A percentile compares a stretch with the other conserved stretches of the same genome.
Conservation (phyloP, 805 yeast species). For the Hanseniaspora meyeri region DNA sequence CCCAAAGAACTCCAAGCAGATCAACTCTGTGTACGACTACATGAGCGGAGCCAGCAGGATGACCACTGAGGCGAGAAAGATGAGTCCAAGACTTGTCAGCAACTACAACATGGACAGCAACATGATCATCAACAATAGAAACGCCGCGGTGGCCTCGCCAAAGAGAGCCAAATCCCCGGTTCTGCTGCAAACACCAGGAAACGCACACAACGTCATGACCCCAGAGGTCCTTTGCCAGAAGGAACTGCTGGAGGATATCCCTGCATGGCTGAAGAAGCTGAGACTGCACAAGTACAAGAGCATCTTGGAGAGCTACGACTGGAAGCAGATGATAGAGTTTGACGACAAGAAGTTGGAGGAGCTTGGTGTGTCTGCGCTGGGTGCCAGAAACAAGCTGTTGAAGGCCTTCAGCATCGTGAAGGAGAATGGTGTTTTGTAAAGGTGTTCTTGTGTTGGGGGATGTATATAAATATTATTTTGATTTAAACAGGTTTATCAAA, state of each 20-base stretch:
- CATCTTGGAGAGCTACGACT: conserved; percentile 56
- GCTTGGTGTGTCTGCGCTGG: conserved; percentile 83
- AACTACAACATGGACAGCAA: not conserved
- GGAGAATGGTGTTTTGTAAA: conserved; percentile 28
- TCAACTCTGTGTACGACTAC: conserved; percentile 8
- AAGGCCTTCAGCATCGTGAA: conserved; percentile 82
- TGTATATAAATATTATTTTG: conserved; percentile 15
- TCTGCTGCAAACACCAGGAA: not conserved
- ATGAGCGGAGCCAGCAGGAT: not conserved
- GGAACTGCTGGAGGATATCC: conserved; percentile 59
- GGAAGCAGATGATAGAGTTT: conserved; percentile 68
- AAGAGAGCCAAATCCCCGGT: not conserved
- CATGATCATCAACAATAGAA: not conserved
- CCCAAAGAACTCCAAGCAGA: not conserved
- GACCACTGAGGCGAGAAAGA: not conserved
- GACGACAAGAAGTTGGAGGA: conserved; percentile 57
- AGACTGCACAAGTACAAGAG: conserved; percentile 91
- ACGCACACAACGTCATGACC: conserved; percentile 28
- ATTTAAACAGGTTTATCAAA: not conserved
- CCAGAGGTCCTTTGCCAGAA: conserved; percentile 41
- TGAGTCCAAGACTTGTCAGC: not conserved
- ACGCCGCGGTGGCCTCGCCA: not conserved
- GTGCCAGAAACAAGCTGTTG: conserved; percentile 85
- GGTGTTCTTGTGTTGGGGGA: conserved; percentile 21
- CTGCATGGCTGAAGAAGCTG: conserved; percentile 81